Evolutionary conservation across 1,284 basidiomycete genomes (phyloP).

Genomic region (Fomitopsis betulina): DNA sequence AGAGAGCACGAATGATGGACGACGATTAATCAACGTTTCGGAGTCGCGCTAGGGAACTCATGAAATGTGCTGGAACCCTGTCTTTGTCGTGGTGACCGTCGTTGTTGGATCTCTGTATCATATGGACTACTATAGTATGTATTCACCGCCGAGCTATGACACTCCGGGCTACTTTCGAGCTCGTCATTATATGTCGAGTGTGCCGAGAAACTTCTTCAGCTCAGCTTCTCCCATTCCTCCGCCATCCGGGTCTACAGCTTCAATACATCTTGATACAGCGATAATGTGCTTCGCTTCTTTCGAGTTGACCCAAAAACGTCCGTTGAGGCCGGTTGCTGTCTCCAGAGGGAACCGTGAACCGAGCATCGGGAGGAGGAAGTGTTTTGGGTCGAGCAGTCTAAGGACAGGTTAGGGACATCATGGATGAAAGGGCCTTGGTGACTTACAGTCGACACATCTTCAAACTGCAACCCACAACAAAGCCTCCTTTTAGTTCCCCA

Average conservation of each 20-base stretch:
- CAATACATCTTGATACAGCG: constrained; percentile 63
- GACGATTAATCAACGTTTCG: constrained; percentile 35
- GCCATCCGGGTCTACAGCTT: constrained; percentile 64
- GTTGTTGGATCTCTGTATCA: not conserved
- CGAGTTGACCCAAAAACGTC: constrained; percentile 75
- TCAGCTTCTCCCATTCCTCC: constrained; percentile 48
- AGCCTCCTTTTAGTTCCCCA: constrained; percentile 79
- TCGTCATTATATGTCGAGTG: constrained; percentile 45
- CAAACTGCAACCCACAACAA: constrained; percentile 69
- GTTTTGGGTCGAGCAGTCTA: constrained; percentile 69
- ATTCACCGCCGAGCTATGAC: constrained; percentile 9
- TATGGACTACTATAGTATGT: constrained; percentile 1
- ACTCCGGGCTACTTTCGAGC: constrained; percentile 1
- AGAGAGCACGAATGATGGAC: constrained; percentile 57
- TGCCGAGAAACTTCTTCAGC: constrained; percentile 49
- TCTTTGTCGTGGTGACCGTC: not conserved
- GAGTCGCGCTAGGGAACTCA: not conserved
- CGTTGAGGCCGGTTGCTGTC: constrained; percentile 76
- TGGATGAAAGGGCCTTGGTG: not conserved
- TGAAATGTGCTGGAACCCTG: not conserved
- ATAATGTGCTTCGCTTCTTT: constrained; percentile 67
- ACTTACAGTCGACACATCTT: constrained; percentile 75
- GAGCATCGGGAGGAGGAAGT: constrained; percentile 71
- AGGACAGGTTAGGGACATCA: not conserved
- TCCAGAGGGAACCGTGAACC: constrained; percentile 75